Evolutionary conservation across 352 stramenopile species (phyloP).

Genomic region (Phytophthora tentaculata): DNA sequence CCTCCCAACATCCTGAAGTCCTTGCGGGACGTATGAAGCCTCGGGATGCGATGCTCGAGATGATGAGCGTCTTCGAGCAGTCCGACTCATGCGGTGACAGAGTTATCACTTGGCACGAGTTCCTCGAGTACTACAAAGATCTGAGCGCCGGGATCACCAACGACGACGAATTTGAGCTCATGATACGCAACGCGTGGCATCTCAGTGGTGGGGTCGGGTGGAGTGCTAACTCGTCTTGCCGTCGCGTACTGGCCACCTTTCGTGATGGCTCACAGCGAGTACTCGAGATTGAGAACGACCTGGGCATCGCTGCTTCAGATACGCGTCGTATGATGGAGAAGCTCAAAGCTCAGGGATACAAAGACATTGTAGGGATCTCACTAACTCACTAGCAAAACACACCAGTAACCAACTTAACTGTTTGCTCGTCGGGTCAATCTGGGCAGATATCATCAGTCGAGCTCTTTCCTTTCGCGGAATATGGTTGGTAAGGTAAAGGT

Average conservation of each 20-base stretch:
- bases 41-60: slow-evolving; percentile 78
- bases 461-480: not conserved
- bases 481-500: slow-evolving; percentile 14
- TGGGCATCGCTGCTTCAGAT: slow-evolving; percentile 54
- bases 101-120: slow-evolving; percentile 83
- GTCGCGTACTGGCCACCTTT: slow-evolving; percentile 76
- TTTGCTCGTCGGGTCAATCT: not conserved
- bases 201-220: slow-evolving; percentile 80
- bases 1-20: slow-evolving; percentile 84
- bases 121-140: slow-evolving; percentile 92
- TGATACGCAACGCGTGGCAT: slow-evolving; percentile 88
- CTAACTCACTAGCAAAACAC: slow-evolving; percentile 23
- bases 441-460: slow-evolving; percentile 1
- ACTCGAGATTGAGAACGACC: slow-evolving; percentile 74
- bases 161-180: slow-evolving; percentile 90
- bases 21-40: slow-evolving; percentile 62
- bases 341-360: slow-evolving; percentile 59
- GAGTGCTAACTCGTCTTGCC: slow-evolving; percentile 78
- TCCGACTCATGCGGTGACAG: slow-evolving; percentile 42
- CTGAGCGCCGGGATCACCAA: slow-evolving; percentile 76
- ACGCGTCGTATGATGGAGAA: slow-evolving; percentile 61
- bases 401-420: not conserved
- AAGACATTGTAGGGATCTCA: slow-evolving; percentile 60
- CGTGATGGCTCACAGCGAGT: slow-evolving; percentile 72
- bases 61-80: slow-evolving; percentile 81